Base-by-base conservation (phyloP, 441 rosid genomes). In the Arabidopsis hybrid region DNA sequence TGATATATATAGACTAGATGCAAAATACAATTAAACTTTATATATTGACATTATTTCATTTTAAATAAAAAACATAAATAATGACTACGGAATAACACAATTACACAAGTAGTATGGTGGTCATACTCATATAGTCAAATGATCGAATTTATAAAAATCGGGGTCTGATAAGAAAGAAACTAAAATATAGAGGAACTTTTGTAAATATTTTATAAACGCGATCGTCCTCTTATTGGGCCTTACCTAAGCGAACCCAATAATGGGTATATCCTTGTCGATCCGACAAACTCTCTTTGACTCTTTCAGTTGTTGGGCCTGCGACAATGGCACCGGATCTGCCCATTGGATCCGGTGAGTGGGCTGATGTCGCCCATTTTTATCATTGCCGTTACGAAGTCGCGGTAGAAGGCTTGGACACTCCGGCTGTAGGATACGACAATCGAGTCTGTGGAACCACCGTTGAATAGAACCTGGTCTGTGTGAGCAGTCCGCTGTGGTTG, bases 351-450 rank as follows among this genome's bases (percentile, higher is more conserved):
- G 1, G 89, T 88, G 60, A 90, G 90, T 2, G 96, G 96, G 16
- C 51, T 89, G 35, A 86, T 90, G 31, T 90, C 88, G 7, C 96
- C 96, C 97, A 92, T 87, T 84, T 79, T 90, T 80, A 86, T 81
- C 93, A 92, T 89, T 57, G 82, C 91, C 4, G 84, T 11, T 0
- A 31, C 82, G 47, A 87, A 92, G 66, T 88, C 97, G 7, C 86
- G 77, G 18, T 29, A 69, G 81, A 92, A 92, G 16, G 77, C 69
- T 52, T 47, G 63, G 9, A 78, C 74, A 47, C n/a, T 68, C 49
- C 52, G 76, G 67, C 82, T 72, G 50, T 92, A 92, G 17, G 80
- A 47, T 26, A 72, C 11, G 40, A 92, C 97, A 8, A 82, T 60
- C 0, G 94, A 88, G 73, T 88, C 91, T 0, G 96, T 83, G 38